Evolutionary conservation across 371 early-diverging fungal genomes (phyloP), one percentile per base, ranked within the genome.

Genomic region (Mucor racemosus): DNA sequence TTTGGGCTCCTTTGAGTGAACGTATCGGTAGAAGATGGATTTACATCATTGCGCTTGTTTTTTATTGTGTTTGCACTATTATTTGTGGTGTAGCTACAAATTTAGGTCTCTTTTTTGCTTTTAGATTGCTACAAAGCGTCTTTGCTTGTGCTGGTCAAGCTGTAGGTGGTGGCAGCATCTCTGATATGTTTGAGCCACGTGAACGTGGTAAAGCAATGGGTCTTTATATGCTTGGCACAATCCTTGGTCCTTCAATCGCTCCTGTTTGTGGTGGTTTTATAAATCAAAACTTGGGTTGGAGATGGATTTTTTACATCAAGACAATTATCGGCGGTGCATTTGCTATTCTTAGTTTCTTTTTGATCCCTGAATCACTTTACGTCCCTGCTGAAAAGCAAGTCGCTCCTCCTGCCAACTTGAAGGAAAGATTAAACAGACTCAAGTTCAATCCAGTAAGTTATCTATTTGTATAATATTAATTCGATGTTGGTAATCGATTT

Each of bases 221-320:
- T 38, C 64, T 78, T 1, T 81, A 70, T 59, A 68, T 75, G 50
- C 58, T 81, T 21, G 74, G 88, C 2, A 77, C 82, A 8, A 64
- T 84, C 53, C 55, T 86, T 14, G 86, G 88, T 0, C 87, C 88
- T 14, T 74, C 81, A 15, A 61, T 86, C 57, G 82, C 81, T 0
- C 88, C 88, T 7, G 60, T 85, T 36, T 69, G 84, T 10, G 87
- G 87, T 34, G 87, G 87, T 0, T 86, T 80, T 39, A 68, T 85
- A 9, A 76, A 76, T 9, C 75, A 84, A 64, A 75, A 71, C 60
- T 62, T 79, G 15, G 84, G 83, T 2, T 87, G 87, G 86, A 81
- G 84, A 8, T 84, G 84, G 84, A 80, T 81, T 39, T 85, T 84
- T 59, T 84, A 85, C 66, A 68, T 84, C 58, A 69, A 76, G 58